phyloP scores from a whole-genome alignment of 1,139 yeast species.

The Zygoascus sp. region DNA sequence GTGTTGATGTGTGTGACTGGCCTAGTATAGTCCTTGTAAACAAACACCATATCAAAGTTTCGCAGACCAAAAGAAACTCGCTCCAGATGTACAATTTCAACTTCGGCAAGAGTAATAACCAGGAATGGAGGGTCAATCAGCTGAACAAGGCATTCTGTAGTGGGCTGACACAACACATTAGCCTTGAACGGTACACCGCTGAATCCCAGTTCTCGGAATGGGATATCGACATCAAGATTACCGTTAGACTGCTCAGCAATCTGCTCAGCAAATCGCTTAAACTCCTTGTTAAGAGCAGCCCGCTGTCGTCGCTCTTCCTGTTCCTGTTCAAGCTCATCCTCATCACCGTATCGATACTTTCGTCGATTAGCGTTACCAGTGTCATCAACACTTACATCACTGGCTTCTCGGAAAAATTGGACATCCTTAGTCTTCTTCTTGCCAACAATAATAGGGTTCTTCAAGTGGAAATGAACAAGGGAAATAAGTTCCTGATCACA shows the following conservation, averaged over 20 bases:
- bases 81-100: slow-evolving; percentile 92
- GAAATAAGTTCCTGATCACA: slow-evolving; percentile 93
- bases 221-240: slow-evolving; percentile 80
- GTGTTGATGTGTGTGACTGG: slow-evolving; percentile 93
- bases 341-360: slow-evolving; percentile 86
- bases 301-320: slow-evolving; percentile 96
- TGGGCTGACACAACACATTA: slow-evolving; percentile 92
- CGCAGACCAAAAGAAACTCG: slow-evolving; percentile 96
- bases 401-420: slow-evolving; percentile 94
- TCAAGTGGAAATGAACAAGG: slow-evolving; percentile 85
- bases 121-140: slow-evolving; percentile 92
- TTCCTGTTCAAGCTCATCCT: slow-evolving; percentile 97
- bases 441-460: slow-evolving; percentile 91
- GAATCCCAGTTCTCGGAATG: slow-evolving; percentile 94
- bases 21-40: slow-evolving; percentile 80
- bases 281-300: slow-evolving; percentile 86
- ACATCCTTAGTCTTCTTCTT: slow-evolving; percentile 93
- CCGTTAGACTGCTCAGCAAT: slow-evolving; percentile 78
- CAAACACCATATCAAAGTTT: slow-evolving; percentile 93
- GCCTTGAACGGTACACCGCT: slow-evolving; percentile 97
- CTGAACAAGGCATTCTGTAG: slow-evolving; percentile 93
- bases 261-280: slow-evolving; percentile 80
- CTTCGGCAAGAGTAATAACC: slow-evolving; percentile 85
- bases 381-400: slow-evolving; percentile 95
- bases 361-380: slow-evolving; percentile 79